A percentile compares a stretch with the other conserved stretches of the same genome.
phyloP scores from a whole-genome alignment of 768 basidiomycete species.

The Hypsizygus marmoreus region DNA sequence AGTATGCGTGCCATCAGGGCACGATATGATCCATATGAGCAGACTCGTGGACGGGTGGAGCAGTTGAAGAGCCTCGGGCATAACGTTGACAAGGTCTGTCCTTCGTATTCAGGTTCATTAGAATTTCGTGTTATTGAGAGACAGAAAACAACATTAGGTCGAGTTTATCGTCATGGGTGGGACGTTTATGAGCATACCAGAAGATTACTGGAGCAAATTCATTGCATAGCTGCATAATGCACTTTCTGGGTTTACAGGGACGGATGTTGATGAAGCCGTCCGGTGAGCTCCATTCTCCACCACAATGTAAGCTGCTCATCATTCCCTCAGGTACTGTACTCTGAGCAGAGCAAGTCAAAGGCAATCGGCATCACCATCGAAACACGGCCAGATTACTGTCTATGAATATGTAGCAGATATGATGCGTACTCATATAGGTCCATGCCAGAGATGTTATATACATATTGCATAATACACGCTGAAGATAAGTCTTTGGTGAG shows the following conservation, averaged over 20 bases:
- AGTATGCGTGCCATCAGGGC: constrained; percentile 99
- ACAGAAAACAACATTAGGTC: constrained; percentile 65
- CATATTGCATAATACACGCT: too few relatives aligned
- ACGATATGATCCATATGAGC: constrained; percentile 93
- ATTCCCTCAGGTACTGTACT: constrained; percentile 67
- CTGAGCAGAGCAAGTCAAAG: constrained; percentile 96
- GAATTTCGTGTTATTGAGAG: background rate
- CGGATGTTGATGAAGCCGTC: constrained; percentile 95
- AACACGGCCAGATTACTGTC: constrained; percentile 96
- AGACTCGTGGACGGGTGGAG: constrained; percentile 92
- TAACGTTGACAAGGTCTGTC: constrained; percentile 88
- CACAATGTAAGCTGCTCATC: constrained; percentile 1
- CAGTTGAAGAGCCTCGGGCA: constrained; percentile 96
- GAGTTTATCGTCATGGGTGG: constrained; percentile 98
- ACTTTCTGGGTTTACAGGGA: constrained; percentile 90
- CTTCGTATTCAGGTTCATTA: background rate
- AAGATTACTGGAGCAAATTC: constrained; percentile 92
- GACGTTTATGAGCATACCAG: constrained; percentile 99
- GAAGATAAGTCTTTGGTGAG: too few relatives aligned
- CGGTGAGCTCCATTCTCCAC: constrained; percentile 41
- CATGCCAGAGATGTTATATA: too few relatives aligned
- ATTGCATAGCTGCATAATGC: constrained; percentile 97
- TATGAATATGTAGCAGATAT: too few relatives aligned
- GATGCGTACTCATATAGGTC: too few relatives aligned
- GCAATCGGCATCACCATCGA: constrained; percentile 99